A percentile compares a stretch with the other conserved stretches of the same genome.
Evolutionary conservation across 805 yeast genomes (phyloP).

Genomic region (Torulaspora franciscae): DNA sequence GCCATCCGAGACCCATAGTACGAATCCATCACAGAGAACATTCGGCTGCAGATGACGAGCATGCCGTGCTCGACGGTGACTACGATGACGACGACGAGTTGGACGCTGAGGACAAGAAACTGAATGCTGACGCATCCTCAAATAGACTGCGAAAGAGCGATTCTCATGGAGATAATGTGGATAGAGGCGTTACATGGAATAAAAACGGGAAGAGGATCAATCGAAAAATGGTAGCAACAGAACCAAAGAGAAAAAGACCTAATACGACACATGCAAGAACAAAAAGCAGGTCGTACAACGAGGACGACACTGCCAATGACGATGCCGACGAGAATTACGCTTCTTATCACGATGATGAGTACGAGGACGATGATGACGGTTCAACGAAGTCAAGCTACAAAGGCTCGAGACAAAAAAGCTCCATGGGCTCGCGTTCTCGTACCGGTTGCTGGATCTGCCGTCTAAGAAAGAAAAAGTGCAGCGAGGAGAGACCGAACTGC

Average conservation of each 20-base stretch:
- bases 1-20: constrained; percentile 26
- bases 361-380: constrained; percentile 18
- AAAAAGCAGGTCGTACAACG: neutral
- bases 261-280: constrained; percentile 3
- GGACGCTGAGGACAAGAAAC: constrained; percentile 1
- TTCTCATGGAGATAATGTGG: constrained; percentile 4
- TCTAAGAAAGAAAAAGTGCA: constrained; percentile 65
- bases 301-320: constrained; percentile 1
- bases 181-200: constrained; percentile 34
- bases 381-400: constrained; percentile 17
- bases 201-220: constrained; percentile 33
- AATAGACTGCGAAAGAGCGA: constrained; percentile 4
- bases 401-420: constrained; percentile 16
- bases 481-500: constrained; percentile 61
- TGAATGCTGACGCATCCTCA: neutral
- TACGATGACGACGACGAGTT: constrained; percentile 13
- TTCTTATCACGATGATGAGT: constrained; percentile 7
- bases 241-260: constrained; percentile 8
- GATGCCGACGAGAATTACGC: constrained; percentile 11
- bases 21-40: constrained; percentile 26
- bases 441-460: constrained; percentile 80
- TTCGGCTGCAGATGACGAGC: constrained; percentile 18
- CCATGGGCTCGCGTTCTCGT: constrained; percentile 41
- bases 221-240: constrained; percentile 20
- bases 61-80: constrained; percentile 22